Evolutionary conservation across 31 red algal species (phyloP), one percentile per base, ranked within the genome.

Genomic region (Pterothamnion heteromorphum): DNA sequence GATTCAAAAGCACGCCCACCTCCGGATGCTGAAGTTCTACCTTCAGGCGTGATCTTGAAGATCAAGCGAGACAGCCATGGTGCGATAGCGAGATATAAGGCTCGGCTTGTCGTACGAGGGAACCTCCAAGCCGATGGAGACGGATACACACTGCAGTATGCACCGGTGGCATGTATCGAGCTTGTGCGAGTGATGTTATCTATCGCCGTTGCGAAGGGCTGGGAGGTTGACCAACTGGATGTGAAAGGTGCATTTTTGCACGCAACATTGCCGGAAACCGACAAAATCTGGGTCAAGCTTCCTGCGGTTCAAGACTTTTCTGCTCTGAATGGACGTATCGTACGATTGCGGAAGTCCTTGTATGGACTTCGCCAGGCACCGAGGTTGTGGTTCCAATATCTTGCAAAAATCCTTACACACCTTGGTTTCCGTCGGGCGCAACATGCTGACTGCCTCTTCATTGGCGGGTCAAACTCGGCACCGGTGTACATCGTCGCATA

Each of bases 181-280:
- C 0, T 80, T n/a, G 44, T 93, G 21, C 21, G 84, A 23, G 0
- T 81, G 34, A 26, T 89, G 0, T 74, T 93, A 3, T 44, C 84
- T 2, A n/a, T 93, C 14, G 35, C 85, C 0, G 31, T 44, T 24
- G 2, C 43, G 0, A 44, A 89, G 26, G 51, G 57, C n/a, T 93
- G 85, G 92, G 32, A 81, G 20, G 30, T 36, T 27, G 35, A 93
- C 30, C 92, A 89, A 36, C 5, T 88, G 1, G 92, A 93, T 0
- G 82, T 89, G 0, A 93, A 89, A 38, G 92, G 51, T 4, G 92
- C 92, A 3, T 93, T 89, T 32, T 41, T 93, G 3, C 35, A 93
- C 71, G 71, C 86, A 5, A 0, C 21, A 3, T 18, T 93, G 3
- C 85, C 74, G 3, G 44, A 89, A n/a, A 44, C 30, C 3, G 18